Evolutionary conservation across 148 eudicot genomes (phyloP), one percentile per base, ranked within the genome.

Genomic region (Polygonum aviculare): DNA sequence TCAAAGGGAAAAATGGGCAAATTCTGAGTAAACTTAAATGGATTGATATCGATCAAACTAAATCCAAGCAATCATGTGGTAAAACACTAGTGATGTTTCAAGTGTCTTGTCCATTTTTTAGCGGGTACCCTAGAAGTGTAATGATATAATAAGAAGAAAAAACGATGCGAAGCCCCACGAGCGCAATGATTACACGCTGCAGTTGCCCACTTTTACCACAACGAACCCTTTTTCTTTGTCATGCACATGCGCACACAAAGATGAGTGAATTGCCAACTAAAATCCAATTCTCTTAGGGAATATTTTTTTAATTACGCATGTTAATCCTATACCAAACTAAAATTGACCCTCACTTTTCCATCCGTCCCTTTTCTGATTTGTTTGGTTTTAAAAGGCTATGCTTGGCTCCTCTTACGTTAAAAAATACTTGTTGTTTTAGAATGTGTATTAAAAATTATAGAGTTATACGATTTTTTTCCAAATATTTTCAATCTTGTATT

Each of bases 201-300:
- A 67, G 72, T 67, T 67, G 44, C 72, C 14, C 72, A 33, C 72
- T 33, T 67, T 67, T 12, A 67, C 16, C 72, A 60, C 67, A 67
- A 67, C 45, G 19, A 67, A 67, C 39, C 63, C 31, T 35, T 63
- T 63, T 67, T 16, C 4, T 16, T 6, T 67, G 36, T 35, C 41
- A 67, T 67, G 72, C 72, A 67, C 72, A 67, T 67, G 72, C 44
- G 72, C 72, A 67, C 72, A 67, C 67, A 35, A 57, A 67, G 45
- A 67, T 36, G 44, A 67, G 10, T 67, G 38, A 36, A 67, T 67
- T 65, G 41, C 71, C 71, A 65, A 35, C 71, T 65, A 35, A 12
- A 65, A 65, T 33, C 19, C 71, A 14, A 1, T 60, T 67, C 14
- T 36, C 38, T 26, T 67, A 67, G 36, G 38, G 26, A 8, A 60